Conservation (phyloP, 2,329 filamentous ascomycete genomes). For the Xylaria sp. region DNA sequence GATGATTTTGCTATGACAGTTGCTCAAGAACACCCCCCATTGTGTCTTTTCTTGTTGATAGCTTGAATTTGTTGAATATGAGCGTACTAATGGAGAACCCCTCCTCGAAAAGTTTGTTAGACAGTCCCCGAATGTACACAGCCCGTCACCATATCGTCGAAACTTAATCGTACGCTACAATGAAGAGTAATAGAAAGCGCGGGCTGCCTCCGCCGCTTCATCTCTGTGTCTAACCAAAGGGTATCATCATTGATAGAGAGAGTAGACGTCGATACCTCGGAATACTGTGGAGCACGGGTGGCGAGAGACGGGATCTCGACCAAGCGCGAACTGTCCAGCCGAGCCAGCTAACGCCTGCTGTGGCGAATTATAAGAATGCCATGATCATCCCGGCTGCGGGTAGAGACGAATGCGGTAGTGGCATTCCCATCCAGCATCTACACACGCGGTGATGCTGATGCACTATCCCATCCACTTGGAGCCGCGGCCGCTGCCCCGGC, state of each 20-base stretch:
- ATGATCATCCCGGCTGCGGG: neutral
- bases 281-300: conserved; percentile 16
- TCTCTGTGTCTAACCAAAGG: conserved; percentile 2
- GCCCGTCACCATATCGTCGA: conserved; percentile 2
- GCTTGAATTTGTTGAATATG: neutral
- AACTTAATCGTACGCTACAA: conserved; percentile 9
- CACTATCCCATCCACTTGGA: neutral
- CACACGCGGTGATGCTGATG: neutral
- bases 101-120: conserved; percentile 2
- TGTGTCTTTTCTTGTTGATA: neutral
- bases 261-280: neutral
- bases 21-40: neutral
- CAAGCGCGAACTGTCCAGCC: neutral
- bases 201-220: neutral
- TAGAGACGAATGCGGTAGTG: conserved; percentile 13
- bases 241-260: conserved; percentile 7
- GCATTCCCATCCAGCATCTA: neutral
- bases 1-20: neutral
- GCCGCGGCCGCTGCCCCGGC: neutral
- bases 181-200: conserved; percentile 16
- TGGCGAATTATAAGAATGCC: conserved; percentile 21
- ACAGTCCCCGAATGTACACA: conserved; percentile 2
- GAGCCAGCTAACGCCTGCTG: neutral
- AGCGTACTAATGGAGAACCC: neutral
- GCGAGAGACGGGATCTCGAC: conserved; percentile 18